These are phyloP conservation scores for Hibiscus syriacus DNA, from an alignment of 345 rosid species.

Conservation along the genomic window DNA sequence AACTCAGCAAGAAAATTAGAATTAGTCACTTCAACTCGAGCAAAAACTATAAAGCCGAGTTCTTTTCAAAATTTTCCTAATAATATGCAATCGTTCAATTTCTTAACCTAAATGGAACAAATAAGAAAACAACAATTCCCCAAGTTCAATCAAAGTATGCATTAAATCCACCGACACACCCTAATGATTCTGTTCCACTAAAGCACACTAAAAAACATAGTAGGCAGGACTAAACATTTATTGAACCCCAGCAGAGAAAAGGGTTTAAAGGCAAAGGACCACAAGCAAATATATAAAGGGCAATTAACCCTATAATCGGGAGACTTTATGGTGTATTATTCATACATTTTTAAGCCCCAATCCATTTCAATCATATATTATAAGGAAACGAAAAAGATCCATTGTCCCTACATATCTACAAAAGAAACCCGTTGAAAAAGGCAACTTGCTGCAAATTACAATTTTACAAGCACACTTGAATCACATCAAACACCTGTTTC, in stretches of 20 bases:
- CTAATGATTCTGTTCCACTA: not conserved
- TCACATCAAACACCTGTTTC: not conserved
- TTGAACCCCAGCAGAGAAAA: not conserved
- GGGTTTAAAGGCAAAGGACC: not conserved
- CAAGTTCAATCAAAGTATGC: not conserved
- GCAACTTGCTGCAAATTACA: not conserved
- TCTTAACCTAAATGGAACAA: not conserved
- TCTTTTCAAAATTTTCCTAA: not conserved
- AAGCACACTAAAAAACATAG: not conserved
- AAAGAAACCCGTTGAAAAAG: not conserved
- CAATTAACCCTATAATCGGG: not conserved
- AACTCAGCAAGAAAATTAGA: too few relatives aligned
- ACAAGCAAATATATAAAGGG: not conserved
- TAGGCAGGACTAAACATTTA: too few relatives aligned
- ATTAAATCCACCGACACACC: too few relatives aligned
- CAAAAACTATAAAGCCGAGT: not conserved
- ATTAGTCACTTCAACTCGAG: too few relatives aligned
- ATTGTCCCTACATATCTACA: too few relatives aligned
- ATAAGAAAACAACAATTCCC: not conserved
- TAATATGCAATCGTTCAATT: not conserved
- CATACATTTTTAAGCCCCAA: not conserved
- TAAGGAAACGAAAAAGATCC: not conserved
- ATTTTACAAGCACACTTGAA: not conserved
- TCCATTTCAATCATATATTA: constrained; percentile 6
- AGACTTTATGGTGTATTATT: not conserved